Evolutionary conservation across 805 yeast species (phyloP).

Genomic region (Priceomyces fermenticarens): DNA sequence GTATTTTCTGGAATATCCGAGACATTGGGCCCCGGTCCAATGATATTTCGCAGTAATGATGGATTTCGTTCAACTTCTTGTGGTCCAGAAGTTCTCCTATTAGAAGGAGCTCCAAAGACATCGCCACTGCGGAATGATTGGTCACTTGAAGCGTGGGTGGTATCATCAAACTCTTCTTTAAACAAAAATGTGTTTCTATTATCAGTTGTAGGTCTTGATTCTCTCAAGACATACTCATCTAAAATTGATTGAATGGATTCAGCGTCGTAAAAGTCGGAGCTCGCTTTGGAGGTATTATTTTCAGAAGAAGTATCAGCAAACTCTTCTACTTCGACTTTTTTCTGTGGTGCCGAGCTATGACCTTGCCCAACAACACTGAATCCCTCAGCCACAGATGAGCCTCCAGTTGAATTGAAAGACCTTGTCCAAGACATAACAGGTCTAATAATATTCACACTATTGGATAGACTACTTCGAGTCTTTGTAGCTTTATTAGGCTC

Average conservation of each 20-base stretch:
- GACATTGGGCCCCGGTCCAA: too few relatives aligned
- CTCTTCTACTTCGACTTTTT: conserved; percentile 20
- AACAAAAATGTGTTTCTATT: conserved; percentile 16
- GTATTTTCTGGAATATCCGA: too few relatives aligned
- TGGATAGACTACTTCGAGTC: not conserved
- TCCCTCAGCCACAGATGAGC: not conserved
- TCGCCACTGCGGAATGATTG: too few relatives aligned
- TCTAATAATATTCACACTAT: not conserved
- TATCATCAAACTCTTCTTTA: conserved; percentile 27
- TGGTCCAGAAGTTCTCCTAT: too few relatives aligned
- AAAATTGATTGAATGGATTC: conserved; percentile 31
- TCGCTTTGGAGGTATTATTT: conserved; percentile 11
- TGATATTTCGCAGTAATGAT: too few relatives aligned
- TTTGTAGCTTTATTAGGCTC: not conserved
- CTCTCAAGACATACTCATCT: conserved; percentile 20
- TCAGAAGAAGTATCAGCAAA: conserved; percentile 38
- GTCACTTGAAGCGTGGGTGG: not conserved
- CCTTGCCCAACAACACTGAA: not conserved
- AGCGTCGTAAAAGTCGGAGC: conserved; percentile 13
- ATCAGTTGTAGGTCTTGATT: conserved; percentile 4
- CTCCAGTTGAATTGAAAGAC: not conserved
- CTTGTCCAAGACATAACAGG: not conserved
- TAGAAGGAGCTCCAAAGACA: too few relatives aligned
- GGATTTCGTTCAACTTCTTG: too few relatives aligned
- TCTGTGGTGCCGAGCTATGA: not conserved